Conservation (phyloP, 768 basidiomycete species). For the Naganishia friedmannii region DNA sequence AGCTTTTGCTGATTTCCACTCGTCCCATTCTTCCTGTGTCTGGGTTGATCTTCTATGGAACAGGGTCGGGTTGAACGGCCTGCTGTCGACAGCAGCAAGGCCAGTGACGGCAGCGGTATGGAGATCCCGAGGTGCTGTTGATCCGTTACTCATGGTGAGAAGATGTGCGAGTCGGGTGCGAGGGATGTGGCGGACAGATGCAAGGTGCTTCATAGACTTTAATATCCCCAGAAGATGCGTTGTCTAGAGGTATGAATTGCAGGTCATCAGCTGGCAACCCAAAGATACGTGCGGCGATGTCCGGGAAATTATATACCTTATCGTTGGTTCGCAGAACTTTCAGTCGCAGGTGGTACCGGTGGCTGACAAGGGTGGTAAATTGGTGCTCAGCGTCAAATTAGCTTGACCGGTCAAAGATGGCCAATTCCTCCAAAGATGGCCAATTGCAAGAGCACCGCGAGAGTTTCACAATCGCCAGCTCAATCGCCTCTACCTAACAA, state of each 20-base stretch:
- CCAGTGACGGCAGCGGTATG: not conserved
- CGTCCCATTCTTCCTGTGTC: not conserved
- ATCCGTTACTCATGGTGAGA: not conserved
- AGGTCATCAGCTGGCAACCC: not conserved
- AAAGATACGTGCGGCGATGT: not conserved
- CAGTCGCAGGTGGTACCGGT: not conserved
- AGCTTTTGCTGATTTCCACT: not conserved
- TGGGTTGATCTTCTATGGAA: not conserved
- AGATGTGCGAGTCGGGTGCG: not conserved
- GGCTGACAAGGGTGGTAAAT: not conserved
- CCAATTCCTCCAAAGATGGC: not conserved
- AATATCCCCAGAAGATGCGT: not conserved
- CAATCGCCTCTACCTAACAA: not conserved
- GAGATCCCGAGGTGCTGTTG: not conserved
- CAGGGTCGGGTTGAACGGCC: conserved; percentile 8
- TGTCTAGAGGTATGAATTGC: not conserved
- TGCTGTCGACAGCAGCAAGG: not conserved
- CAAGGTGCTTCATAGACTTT: conserved; percentile 3
- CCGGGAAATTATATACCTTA: not conserved
- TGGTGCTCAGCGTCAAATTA: not conserved
- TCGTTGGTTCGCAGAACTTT: not conserved
- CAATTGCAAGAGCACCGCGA: not conserved
- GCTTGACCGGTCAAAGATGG: not conserved
- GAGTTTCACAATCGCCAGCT: not conserved
- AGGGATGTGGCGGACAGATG: not conserved